These are phyloP conservation scores for Quercus agrifolia DNA, from an alignment of 306 rosid species.

Conservation along the genomic window DNA sequence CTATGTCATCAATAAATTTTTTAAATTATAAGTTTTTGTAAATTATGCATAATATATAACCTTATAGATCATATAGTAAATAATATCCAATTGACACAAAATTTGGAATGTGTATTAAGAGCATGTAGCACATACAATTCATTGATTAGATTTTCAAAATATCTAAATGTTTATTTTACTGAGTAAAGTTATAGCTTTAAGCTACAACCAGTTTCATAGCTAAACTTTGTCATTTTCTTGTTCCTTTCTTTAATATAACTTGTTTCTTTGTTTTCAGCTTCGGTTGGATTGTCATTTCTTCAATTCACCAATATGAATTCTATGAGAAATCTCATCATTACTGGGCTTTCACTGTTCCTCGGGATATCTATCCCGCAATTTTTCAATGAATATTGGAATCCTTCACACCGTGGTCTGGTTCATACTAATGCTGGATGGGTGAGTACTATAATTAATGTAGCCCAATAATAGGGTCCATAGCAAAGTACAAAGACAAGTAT, in stretches of 20 bases:
- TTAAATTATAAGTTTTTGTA: too few species aligned
- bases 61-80: too few species aligned
- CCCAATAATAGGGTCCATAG: neutral
- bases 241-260: conserved; percentile 3
- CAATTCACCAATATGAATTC: conserved; percentile 96
- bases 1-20: too few species aligned
- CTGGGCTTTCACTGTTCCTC: conserved; percentile 80
- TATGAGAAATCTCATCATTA: conserved; percentile 92
- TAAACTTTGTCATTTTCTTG: neutral
- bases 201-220: too few species aligned
- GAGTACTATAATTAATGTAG: conserved; percentile 16
- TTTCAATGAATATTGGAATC: conserved; percentile 63
- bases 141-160: too few species aligned
- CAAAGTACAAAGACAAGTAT: neutral
- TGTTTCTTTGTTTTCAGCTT: conserved; percentile 51
- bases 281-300: conserved; percentile 91
- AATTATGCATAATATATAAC: too few species aligned
- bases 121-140: too few species aligned
- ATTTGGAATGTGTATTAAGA: too few species aligned
- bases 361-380: conserved; percentile 89
- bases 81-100: too few species aligned
- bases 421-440: conserved; percentile 91
- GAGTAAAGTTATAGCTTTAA: too few species aligned
- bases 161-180: too few species aligned
- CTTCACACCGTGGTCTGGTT: conserved; percentile 65